These are phyloP conservation scores for Trichoderma sp. DNA, from an alignment of 2,329 filamentous ascomycete genomes.

Conservation along the genomic window DNA sequence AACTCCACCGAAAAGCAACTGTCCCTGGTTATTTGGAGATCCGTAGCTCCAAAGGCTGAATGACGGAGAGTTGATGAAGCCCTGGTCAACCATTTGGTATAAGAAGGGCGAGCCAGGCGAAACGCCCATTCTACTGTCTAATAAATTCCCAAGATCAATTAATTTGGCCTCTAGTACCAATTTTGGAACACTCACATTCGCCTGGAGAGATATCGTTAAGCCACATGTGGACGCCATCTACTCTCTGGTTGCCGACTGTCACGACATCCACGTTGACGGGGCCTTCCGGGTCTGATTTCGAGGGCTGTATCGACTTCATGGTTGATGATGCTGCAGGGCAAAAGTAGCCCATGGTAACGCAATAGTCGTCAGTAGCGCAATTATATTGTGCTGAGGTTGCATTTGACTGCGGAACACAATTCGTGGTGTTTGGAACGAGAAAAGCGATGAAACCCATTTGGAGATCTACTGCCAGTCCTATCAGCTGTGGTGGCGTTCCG, in stretches of 20 bases:
- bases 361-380: background rate
- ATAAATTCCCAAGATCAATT: background rate
- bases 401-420: background rate
- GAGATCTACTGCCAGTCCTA: background rate
- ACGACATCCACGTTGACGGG: background rate
- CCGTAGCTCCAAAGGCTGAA: background rate
- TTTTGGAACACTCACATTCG: background rate
- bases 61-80: background rate
- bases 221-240: background rate
- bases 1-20: background rate
- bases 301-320: background rate
- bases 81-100: background rate
- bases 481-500: background rate
- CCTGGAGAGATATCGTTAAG: background rate
- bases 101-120: background rate
- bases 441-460: background rate
- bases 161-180: background rate
- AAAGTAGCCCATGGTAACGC: background rate
- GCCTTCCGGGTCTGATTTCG: background rate
- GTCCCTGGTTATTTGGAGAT: background rate
- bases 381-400: background rate
- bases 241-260: background rate
- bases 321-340: background rate
- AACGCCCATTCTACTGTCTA: background rate
- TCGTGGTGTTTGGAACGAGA: background rate